Conservation (phyloP, 768 basidiomycete species). For the Trametes punicea region DNA sequence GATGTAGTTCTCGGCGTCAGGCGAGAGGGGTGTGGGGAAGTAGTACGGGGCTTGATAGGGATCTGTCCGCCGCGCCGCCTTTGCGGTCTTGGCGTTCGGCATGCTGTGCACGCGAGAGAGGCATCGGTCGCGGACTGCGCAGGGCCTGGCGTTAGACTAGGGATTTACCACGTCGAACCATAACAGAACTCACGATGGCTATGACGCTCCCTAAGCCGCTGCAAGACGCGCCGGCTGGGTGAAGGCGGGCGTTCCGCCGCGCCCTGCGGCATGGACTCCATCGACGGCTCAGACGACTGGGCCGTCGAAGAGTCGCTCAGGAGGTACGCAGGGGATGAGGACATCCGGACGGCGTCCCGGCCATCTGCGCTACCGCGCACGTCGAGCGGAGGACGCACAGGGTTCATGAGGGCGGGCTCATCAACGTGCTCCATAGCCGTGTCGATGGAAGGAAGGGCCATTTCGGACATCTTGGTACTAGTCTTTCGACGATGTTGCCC, state of each 20-base stretch:
- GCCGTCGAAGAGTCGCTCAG: not conserved
- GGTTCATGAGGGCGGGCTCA: not conserved
- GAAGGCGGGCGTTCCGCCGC: not conserved
- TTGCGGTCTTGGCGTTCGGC: conserved; percentile 6
- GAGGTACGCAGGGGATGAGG: not conserved
- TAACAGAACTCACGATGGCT: not conserved
- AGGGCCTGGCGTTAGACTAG: too few relatives aligned
- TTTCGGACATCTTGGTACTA: not conserved
- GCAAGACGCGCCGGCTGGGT: conserved; percentile 1
- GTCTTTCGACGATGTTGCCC: not conserved
- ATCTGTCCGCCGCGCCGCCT: conserved; percentile 39
- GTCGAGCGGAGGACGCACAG: not conserved
- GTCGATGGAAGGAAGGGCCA: not conserved
- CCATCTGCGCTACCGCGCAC: not conserved
- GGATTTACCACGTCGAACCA: too few relatives aligned
- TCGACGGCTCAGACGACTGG: not conserved
- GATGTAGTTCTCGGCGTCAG: conserved; percentile 33
- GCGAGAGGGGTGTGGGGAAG: conserved; percentile 46
- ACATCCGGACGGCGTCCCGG: not conserved
- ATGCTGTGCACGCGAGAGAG: conserved; percentile 11
- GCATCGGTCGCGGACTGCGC: conserved; percentile 15
- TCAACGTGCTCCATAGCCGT: conserved; percentile 6
- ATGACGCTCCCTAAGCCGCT: conserved; percentile 4
- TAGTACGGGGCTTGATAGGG: conserved; percentile 67
- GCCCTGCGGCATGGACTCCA: not conserved